Conservation (phyloP, 2,329 filamentous ascomycete genomes). For the Dothiorella sarmentorum region DNA sequence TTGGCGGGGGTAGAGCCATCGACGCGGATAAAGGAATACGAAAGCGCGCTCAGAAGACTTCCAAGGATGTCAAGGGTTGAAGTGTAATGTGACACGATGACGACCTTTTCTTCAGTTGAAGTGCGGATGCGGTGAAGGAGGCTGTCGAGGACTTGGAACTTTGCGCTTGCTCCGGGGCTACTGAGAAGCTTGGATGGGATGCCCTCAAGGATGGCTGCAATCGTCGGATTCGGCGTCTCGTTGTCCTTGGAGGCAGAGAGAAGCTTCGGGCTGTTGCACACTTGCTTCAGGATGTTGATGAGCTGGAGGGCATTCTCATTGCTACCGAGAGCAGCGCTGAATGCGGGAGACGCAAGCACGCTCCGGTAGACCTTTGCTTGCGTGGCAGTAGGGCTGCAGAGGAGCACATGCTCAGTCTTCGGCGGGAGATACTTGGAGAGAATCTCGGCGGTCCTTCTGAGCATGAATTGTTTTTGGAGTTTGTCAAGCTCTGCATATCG, state of each 20-base stretch:
- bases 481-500: constrained; percentile 59
- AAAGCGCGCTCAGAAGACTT: constrained; percentile 57
- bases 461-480: constrained; percentile 62
- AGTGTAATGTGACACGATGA: constrained; percentile 74
- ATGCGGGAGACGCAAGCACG: constrained; percentile 63
- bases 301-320: constrained; percentile 63
- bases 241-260: constrained; percentile 46
- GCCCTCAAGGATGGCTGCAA: constrained; percentile 44
- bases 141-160: constrained; percentile 64
- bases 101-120: constrained; percentile 65
- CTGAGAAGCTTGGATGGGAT: constrained; percentile 56
- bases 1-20: constrained; percentile 63
- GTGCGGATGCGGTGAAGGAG: constrained; percentile 59
- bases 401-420: constrained; percentile 65
- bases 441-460: constrained; percentile 64
- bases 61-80: constrained; percentile 66
- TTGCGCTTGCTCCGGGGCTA: constrained; percentile 58
- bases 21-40: constrained; percentile 62
- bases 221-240: constrained; percentile 46
- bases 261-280: constrained; percentile 68
- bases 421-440: constrained; percentile 62
- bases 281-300: constrained; percentile 69
- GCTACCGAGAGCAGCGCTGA: constrained; percentile 59
- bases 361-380: constrained; percentile 61
- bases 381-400: constrained; percentile 59